Evolutionary conservation across 306 rosid genomes (phyloP).

Genomic region (Castanea mollissima): DNA sequence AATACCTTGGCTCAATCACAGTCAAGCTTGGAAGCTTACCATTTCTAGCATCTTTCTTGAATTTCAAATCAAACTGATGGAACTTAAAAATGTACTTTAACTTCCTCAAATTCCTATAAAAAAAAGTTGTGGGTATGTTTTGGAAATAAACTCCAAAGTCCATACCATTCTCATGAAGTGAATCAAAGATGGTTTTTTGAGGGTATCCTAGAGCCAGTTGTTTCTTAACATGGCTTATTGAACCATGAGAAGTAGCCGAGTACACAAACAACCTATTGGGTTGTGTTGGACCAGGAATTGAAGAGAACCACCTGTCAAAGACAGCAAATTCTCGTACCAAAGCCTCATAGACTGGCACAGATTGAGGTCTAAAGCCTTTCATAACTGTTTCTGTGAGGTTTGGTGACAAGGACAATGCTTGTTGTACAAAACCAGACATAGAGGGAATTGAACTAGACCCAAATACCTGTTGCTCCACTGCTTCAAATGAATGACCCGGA

Average conservation of each 20-base stretch:
- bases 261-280: constrained; percentile 95
- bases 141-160: constrained; percentile 83
- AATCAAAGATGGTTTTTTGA: constrained; percentile 90
- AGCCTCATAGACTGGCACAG: constrained; percentile 77
- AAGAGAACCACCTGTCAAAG: constrained; percentile 93
- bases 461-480: constrained; percentile 78
- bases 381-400: constrained; percentile 84
- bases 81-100: constrained; percentile 75
- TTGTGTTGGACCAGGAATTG: constrained; percentile 98
- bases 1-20: constrained; percentile 92
- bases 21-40: constrained; percentile 87
- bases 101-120: constrained; percentile 85
- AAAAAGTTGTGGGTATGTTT: constrained; percentile 80
- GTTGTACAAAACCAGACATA: constrained; percentile 94
- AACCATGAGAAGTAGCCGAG: constrained; percentile 97
- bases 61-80: constrained; percentile 72
- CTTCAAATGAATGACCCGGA: constrained; percentile 97
- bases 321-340: constrained; percentile 73
- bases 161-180: constrained; percentile 62
- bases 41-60: constrained; percentile 70
- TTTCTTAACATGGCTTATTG: constrained; percentile 87
- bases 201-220: constrained; percentile 88
- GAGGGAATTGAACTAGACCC: constrained; percentile 76
- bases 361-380: constrained; percentile 86
- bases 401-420: constrained; percentile 71